A percentile compares a stretch with the other conserved stretches of the same genome.
These are phyloP conservation scores for Acanthamoeba quina DNA, from an alignment of 208 protist genomes.

Conservation along the genomic window DNA sequence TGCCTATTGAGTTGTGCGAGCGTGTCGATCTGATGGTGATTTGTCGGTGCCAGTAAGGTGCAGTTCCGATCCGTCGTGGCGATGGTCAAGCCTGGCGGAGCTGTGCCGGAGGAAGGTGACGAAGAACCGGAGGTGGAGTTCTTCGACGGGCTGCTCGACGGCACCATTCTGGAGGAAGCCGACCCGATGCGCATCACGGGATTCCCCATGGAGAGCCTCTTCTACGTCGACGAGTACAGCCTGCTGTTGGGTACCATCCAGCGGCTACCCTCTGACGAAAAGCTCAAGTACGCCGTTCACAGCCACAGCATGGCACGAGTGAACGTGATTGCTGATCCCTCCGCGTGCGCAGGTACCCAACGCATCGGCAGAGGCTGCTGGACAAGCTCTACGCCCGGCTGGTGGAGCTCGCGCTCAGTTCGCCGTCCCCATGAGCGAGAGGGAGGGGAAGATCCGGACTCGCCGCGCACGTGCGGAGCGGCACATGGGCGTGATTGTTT, in stretches of 20 bases:
- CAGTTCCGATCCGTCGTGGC: background rate
- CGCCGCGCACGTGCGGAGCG: too few species aligned
- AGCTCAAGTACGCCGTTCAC: background rate
- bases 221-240: conserved; percentile 9
- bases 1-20: too few species aligned
- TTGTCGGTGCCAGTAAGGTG: background rate
- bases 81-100: background rate
- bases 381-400: background rate
- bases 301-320: too few species aligned
- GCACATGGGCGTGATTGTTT: too few species aligned
- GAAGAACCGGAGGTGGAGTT: background rate
- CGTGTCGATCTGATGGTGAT: too few species aligned
- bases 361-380: background rate
- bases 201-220: conserved; percentile 43
- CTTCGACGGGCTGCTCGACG: conserved; percentile 21
- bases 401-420: background rate
- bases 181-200: conserved; percentile 16
- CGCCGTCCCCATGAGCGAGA: too few species aligned
- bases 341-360: background rate
- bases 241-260: conserved; percentile 29
- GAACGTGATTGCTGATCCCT: too few species aligned
- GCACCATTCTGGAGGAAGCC: conserved; percentile 18
- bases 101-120: background rate
- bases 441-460: too few species aligned
- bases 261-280: background rate